These are phyloP conservation scores for Raffaelea arxii DNA, from an alignment of 2,329 filamentous ascomycete species.

Conservation along the genomic window DNA sequence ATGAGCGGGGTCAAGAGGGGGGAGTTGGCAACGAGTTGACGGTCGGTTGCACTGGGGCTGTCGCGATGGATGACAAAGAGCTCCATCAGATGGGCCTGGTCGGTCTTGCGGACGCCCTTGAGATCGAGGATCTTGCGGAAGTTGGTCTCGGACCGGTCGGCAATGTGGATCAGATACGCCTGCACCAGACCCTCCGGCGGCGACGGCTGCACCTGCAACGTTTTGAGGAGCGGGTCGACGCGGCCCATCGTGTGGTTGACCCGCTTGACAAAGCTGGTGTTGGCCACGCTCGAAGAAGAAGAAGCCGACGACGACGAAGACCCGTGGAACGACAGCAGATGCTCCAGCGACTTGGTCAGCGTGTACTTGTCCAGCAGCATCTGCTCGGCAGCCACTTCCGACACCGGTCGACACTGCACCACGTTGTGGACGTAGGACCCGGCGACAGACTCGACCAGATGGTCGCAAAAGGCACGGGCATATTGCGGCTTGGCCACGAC, in stretches of 20 bases:
- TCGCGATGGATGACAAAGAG: conserved; percentile 76
- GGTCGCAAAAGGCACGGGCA: conserved; percentile 87
- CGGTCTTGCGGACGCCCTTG: conserved; percentile 80
- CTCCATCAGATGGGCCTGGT: conserved; percentile 75
- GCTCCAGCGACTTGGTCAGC: conserved; percentile 68
- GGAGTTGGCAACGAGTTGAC: conserved; percentile 60
- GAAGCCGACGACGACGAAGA: conserved; percentile 25
- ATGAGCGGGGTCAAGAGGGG: conserved; percentile 62
- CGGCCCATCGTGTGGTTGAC: conserved; percentile 76
- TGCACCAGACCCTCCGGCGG: conserved; percentile 92
- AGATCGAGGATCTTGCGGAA: conserved; percentile 94
- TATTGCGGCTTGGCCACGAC: conserved; percentile 86
- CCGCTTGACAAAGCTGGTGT: conserved; percentile 65
- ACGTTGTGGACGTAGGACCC: conserved; percentile 73
- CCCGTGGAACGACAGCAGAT: conserved; percentile 57
- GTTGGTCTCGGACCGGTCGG: conserved; percentile 84
- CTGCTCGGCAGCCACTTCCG: conserved; percentile 90
- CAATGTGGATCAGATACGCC: conserved; percentile 95
- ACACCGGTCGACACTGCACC: conserved; percentile 81
- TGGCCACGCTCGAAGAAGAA: conserved; percentile 16
- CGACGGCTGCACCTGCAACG: conserved; percentile 82
- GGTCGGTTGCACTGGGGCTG: conserved; percentile 51
- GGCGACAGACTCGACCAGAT: conserved; percentile 81
- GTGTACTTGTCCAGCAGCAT: conserved; percentile 96
- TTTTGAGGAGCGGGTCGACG: conserved; percentile 89